Evolutionary conservation across 352 stramenopile genomes (phyloP).

Genomic region (Thraustochytrium striatum): DNA sequence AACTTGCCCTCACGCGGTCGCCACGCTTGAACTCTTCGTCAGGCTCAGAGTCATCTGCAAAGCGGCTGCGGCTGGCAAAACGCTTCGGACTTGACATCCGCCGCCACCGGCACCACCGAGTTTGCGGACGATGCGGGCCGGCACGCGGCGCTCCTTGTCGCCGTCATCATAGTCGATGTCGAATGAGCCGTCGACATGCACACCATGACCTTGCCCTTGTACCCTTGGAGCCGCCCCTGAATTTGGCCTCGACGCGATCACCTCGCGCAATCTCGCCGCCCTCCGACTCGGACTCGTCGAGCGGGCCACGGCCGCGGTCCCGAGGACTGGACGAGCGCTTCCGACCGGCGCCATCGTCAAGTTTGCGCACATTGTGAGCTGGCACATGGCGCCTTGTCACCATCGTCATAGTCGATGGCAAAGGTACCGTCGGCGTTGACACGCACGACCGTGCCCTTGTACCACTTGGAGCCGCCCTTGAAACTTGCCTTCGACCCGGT

Average conservation of each 20-base stretch:
- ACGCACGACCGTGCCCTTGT: conserved; percentile 52
- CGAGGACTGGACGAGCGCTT: background rate
- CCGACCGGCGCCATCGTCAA: conserved; percentile 49
- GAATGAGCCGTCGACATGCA: conserved; percentile 55
- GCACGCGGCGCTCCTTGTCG: conserved; percentile 26
- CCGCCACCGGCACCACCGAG: too few relatives aligned
- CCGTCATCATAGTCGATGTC: conserved; percentile 57
- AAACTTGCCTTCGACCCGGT: conserved; percentile 51
- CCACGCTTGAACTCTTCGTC: conserved; percentile 50
- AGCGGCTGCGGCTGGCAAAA: too few relatives aligned
- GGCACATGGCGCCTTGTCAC: conserved; percentile 33
- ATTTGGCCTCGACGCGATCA: conserved; percentile 52
- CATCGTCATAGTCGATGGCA: conserved; percentile 57
- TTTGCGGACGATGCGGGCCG: too few relatives aligned
- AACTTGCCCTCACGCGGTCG: conserved; percentile 66
- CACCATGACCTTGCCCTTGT: conserved; percentile 52
- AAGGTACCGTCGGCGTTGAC: conserved; percentile 55
- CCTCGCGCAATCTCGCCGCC: conserved; percentile 53
- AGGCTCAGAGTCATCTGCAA: too few relatives aligned
- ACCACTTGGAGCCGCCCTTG: conserved; percentile 49
- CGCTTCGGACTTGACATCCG: too few relatives aligned
- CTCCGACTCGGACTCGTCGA: background rate
- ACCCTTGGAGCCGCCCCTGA: conserved; percentile 50
- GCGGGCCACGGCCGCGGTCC: background rate
- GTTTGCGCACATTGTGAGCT: background rate